These are phyloP conservation scores for Fusarium sp. DNA, from an alignment of 2,329 filamentous ascomycete genomes.

Conservation along the genomic window DNA sequence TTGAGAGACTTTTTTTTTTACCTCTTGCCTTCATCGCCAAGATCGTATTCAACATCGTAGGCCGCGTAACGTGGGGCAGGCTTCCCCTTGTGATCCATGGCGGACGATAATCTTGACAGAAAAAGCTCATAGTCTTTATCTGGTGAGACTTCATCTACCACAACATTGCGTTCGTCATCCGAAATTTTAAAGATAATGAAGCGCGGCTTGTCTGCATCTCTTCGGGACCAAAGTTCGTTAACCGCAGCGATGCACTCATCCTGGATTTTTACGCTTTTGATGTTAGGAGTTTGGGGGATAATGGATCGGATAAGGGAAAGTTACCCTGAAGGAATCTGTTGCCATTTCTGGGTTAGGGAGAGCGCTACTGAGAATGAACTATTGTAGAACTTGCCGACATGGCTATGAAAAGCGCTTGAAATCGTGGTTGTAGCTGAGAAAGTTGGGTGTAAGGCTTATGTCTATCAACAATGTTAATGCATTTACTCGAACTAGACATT, in stretches of 20 bases:
- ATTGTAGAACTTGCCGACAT: not conserved
- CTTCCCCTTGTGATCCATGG: not conserved
- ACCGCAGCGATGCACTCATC: not conserved
- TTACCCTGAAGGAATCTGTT: not conserved
- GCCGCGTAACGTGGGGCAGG: not conserved
- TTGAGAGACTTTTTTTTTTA: too few relatives aligned
- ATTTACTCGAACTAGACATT: not conserved
- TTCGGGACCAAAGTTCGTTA: not conserved
- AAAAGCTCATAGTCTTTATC: not conserved
- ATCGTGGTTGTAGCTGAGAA: too few relatives aligned
- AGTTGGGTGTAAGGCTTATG: not conserved
- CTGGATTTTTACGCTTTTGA: not conserved
- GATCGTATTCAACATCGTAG: not conserved
- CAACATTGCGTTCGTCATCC: not conserved
- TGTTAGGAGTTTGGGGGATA: not conserved
- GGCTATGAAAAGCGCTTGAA: not conserved
- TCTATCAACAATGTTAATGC: not conserved
- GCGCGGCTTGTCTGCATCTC: not conserved
- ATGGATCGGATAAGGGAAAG: not conserved
- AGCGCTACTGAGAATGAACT: not conserved
- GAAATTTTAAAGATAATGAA: not conserved
- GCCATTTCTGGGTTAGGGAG: not conserved
- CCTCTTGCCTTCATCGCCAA: not conserved
- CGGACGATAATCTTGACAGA: not conserved
- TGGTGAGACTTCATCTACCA: not conserved